Base-by-base conservation (phyloP, 257 asterid species). In the Nyctanthes arbortristis region DNA sequence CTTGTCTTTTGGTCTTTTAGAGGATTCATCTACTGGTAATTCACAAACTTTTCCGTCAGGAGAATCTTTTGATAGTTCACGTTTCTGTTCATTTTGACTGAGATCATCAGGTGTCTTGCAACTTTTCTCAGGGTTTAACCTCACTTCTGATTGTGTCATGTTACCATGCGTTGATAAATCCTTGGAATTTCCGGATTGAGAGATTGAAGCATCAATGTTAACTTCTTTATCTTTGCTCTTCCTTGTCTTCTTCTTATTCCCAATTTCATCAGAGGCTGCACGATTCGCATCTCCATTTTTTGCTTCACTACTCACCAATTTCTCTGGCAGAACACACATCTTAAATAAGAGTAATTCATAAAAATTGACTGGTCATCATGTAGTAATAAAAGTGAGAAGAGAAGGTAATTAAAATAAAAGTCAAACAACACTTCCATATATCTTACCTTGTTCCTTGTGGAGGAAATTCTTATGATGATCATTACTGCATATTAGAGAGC, bases 221-320 rank as follows among this genome's bases (percentile, higher is more conserved):
- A 16, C 52, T 7, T 59, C 65, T 27, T 27, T 68, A 18, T 65
- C 62, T 14, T 40, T 63, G 27, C 33, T 71, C 14, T 12, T 75
- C 70, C 57, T 73, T 62, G 65, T 76, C 43, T 75, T 64, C 63
- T 67, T 77, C 54, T 71, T 77, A 59, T 72, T 69, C 47, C 52
- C 49, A 65, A 31, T 52, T 34, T 68, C 83, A 61, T 57, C 72
- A 61, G 81, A 47, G 10, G 37, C 55, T 4, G 73, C 61, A 31
- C 3, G 40, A 33, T 40, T 40, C 69, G 12, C 68, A 47, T 25
- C 45, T 13, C 22, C 18, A 14, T 28, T 55, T 28, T 78, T 61
- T 33, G 58, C 12, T 8, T 24, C 39, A 7, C 27, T 67, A 43
- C 62, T 33, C 11, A 49, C 28, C 52, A 28, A 28, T 59, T 20